phyloP scores from a whole-genome alignment of 2,329 filamentous ascomycete genomes.

The Scedosporium apiospermum region DNA sequence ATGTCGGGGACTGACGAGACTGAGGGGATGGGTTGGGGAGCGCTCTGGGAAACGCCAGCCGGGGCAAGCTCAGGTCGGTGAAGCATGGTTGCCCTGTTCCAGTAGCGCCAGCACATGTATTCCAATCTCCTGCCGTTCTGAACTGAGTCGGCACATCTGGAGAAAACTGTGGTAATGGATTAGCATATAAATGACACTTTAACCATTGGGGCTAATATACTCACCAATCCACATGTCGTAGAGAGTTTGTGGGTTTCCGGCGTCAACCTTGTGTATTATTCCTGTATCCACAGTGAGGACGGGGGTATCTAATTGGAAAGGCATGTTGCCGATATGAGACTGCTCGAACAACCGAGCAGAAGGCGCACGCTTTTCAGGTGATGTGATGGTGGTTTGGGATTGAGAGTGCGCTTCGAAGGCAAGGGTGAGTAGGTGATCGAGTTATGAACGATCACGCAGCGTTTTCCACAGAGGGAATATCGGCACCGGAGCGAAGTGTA shows the following conservation, averaged over 20 bases:
- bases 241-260: conserved; percentile 81
- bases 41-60: conserved; percentile 26
- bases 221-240: conserved; percentile 96
- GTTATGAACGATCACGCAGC: not conserved
- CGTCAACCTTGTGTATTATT: conserved; percentile 91
- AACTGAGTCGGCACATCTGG: conserved; percentile 86
- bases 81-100: conserved; percentile 90
- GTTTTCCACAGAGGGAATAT: not conserved
- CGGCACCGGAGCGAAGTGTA: not conserved
- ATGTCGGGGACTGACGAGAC: conserved; percentile 40
- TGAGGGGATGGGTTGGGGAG: conserved; percentile 40
- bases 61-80: conserved; percentile 49
- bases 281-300: conserved; percentile 86
- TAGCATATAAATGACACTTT: not conserved
- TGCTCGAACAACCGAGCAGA: conserved; percentile 28
- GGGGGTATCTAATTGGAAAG: conserved; percentile 70
- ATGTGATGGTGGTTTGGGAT: conserved; percentile 11
- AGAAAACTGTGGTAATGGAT: conserved; percentile 58
- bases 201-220: conserved; percentile 23
- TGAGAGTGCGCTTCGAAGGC: not conserved
- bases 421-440: conserved; percentile 6
- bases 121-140: conserved; percentile 87
- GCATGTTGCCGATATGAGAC: conserved; percentile 49
- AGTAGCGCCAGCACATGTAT: conserved; percentile 91
- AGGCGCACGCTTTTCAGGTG: conserved; percentile 6